Base-by-base conservation (phyloP, 805 yeast genomes). In the Lipomyces lipofer region DNA sequence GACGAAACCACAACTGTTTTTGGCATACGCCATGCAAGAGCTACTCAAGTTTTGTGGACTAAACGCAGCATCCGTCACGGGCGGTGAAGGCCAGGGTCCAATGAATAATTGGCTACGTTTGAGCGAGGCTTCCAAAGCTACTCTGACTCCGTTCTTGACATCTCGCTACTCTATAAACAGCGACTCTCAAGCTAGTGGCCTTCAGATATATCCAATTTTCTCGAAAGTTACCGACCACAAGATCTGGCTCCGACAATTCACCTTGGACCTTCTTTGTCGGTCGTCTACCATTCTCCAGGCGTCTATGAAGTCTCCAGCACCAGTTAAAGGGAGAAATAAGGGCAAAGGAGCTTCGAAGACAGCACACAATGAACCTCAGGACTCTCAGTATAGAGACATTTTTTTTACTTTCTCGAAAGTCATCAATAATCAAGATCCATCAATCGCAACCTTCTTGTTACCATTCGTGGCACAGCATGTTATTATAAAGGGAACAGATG, bases 11-110 rank as follows among this genome's bases (percentile, higher is more conserved):
- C 99, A 94, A 68, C 75, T 87, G 54, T 87, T 85, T 65, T 76
- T 90, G 32, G 96, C 97, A 0, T 86, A 81, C 68, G 86, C 92
- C 0, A 88, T 94, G 80, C 99, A 94, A 67, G 94, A 89, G 59
- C 83, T 85, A 46, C 71, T 94, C 48, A 82, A 82, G 59, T 77
- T 82, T 13, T 76, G 89, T 66, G 83, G 79, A 1, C 69, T 83
- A 21, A 73, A 70, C 19, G 29, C 54, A n/a, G 24, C 33, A 6
- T 19, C 54, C 8, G 40, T 56, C 8, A 33, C 38, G 12, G 36
- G 44, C 3, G 27, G 21, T 2, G 21, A 24, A 2, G 44, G 43
- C 6, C 38, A 39, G 13, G 17, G n/a, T 8, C 22, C 35, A 30
- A 49, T 13, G 29, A 27, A 65, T 3, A 71, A 83, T 1, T 87